phyloP scores from a whole-genome alignment of 2,329 filamentous ascomycete genomes.

The Ophiognomonia clavigignenti-juglandacearum region DNA sequence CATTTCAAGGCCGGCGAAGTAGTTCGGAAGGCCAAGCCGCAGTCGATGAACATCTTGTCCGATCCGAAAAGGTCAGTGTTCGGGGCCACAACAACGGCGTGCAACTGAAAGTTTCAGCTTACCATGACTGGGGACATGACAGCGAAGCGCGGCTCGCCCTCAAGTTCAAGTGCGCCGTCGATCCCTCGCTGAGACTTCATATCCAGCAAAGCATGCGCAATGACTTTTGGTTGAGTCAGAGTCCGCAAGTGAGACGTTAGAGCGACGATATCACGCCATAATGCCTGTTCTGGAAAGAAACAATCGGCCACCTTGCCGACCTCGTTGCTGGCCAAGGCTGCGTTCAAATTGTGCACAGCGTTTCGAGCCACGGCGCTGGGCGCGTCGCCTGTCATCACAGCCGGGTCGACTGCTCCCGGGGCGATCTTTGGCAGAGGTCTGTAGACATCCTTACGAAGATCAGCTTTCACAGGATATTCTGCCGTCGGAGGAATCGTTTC shows the following conservation, averaged over 20 bases:
- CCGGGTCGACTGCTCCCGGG: conserved; percentile 6
- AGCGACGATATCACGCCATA: conserved; percentile 31
- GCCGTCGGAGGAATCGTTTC: not conserved
- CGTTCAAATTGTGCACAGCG: conserved; percentile 19
- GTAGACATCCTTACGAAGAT: conserved; percentile 6
- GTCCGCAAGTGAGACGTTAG: conserved; percentile 32
- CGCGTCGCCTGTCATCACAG: conserved; percentile 8
- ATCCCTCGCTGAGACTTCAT: not conserved
- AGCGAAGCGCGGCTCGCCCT: conserved; percentile 3
- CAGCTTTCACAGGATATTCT: not conserved
- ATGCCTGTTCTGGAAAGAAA: conserved; percentile 28
- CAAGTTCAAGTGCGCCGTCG: not conserved
- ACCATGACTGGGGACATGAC: conserved; percentile 2
- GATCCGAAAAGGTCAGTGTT: not conserved
- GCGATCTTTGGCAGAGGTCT: conserved; percentile 2
- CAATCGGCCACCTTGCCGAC: conserved; percentile 19
- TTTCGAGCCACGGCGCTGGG: conserved; percentile 3
- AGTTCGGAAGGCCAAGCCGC: conserved; percentile 27
- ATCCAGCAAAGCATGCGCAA: conserved; percentile 12
- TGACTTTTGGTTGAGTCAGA: conserved; percentile 18
- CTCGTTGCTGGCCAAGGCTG: conserved; percentile 19
- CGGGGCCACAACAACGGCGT: not conserved
- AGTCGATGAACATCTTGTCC: conserved; percentile 29
- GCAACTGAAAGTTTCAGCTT: not conserved
- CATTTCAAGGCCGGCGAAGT: conserved; percentile 24